Evolutionary conservation across 2,329 filamentous ascomycete species (phyloP), one percentile per base, ranked within the genome.

Genomic region (Davidsoniella virescens): DNA sequence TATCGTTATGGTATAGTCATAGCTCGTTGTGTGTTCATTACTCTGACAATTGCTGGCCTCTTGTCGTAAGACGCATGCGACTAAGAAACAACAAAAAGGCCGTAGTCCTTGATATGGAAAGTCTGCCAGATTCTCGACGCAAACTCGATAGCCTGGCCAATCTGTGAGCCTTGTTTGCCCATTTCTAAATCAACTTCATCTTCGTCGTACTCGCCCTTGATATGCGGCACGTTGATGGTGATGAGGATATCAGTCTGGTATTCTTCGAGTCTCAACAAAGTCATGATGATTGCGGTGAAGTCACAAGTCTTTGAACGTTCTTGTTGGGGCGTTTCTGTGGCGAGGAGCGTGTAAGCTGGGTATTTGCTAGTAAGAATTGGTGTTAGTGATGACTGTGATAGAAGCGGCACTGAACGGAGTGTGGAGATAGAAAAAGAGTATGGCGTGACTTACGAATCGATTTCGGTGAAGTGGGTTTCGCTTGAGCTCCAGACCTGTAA

Each of bases 181-280:
- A 78, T 64, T 59, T 78, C 72, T 51, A 80, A 65, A 59, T 85
- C 77, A 14, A 90, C 76, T 29, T 86, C 80, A 7, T 82, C 80
- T 63, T 80, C 76, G 58, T 80, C 71, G 61, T 87, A 87, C 62
- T 84, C 77, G 55, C 81, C 80, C 57, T 76, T 72, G 57, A 87
- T 81, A 61, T 92, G 82, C 25, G 88, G 90, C 44, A 94, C 84
- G 64, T 94, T 95, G 60, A 94, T 77, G 39, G 84, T 84, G 55
- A 94, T 78, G 44, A 94, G 68, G 38, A 96, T 67, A 64, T 96
- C 90, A 1, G 88, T 90, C 52, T 70, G 71, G 61, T 87, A 73
- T 58, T 76, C 73, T 64, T 81, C 81, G 44, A 96, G 70, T 14
- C 90, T 74, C 51, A 95, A 67, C 39, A 95, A 70, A 14, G 86